Evolutionary conservation across 2,329 filamentous ascomycete genomes (phyloP).

Genomic region (Calonectria hawksworthii): DNA sequence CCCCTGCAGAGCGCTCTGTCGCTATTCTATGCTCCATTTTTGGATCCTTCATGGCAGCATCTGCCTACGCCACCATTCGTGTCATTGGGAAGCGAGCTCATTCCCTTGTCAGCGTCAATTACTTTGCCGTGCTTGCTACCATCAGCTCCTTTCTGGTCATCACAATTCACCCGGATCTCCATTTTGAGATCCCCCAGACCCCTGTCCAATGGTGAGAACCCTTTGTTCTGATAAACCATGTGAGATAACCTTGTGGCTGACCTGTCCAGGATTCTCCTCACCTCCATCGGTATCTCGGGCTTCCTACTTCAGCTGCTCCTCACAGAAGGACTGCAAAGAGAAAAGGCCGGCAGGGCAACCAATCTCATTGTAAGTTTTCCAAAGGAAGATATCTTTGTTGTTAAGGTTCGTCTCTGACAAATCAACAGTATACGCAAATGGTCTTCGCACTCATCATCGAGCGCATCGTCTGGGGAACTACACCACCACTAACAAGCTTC

Average conservation of each 20-base stretch:
- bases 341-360: conserved; percentile 62
- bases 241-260: not conserved
- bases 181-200: conserved; percentile 53
- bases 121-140: conserved; percentile 78
- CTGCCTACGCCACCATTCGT: conserved; percentile 80
- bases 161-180: conserved; percentile 57
- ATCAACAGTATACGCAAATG: conserved; percentile 49
- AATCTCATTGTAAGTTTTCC: conserved; percentile 47
- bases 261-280: conserved; percentile 67
- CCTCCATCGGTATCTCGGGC: conserved; percentile 76
- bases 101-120: conserved; percentile 82
- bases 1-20: conserved; percentile 72
- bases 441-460: conserved; percentile 56
- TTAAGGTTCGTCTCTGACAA: conserved; percentile 31
- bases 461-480: conserved; percentile 59
- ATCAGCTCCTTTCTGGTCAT: conserved; percentile 75
- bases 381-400: fast-evolving
- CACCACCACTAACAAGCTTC: conserved; percentile 54
- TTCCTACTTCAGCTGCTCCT: conserved; percentile 86
- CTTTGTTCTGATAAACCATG: fast-evolving
- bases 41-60: conserved; percentile 77
- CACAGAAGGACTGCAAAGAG: conserved; percentile 79
- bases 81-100: conserved; percentile 83
- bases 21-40: conserved; percentile 77
- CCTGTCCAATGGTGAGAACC: conserved; percentile 43